phyloP scores from a whole-genome alignment of 2,329 filamentous ascomycete genomes.

The Ilyonectria destructans region DNA sequence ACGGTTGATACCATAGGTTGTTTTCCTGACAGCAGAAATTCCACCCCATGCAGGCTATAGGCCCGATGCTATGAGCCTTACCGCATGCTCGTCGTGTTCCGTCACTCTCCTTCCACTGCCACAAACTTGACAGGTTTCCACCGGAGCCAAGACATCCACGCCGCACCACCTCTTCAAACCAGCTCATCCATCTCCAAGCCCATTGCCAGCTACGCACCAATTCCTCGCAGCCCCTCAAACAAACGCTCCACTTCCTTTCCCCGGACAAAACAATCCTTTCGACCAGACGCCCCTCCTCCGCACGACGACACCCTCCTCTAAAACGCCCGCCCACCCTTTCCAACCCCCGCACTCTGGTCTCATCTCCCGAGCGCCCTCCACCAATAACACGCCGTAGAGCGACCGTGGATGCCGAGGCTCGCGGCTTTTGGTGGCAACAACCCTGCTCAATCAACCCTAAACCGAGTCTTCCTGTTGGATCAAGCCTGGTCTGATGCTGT shows the following conservation, averaged over 20 bases:
- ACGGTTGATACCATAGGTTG: neutral
- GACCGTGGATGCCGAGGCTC: slow-evolving; percentile 32
- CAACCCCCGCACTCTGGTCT: slow-evolving; percentile 29
- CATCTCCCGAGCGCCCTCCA: slow-evolving; percentile 29
- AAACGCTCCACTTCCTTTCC: neutral
- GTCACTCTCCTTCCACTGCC: neutral
- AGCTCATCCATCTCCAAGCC: neutral
- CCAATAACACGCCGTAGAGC: slow-evolving; percentile 30
- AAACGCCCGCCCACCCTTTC: slow-evolving; percentile 9
- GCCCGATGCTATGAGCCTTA: neutral
- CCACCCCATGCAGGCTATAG: neutral
- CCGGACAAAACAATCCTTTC: neutral
- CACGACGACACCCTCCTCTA: slow-evolving; percentile 24
- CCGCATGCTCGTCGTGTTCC: neutral
- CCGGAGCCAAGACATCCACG: neutral
- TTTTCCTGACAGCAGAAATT: neutral
- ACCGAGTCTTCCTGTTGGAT: neutral
- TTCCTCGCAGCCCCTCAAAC: neutral
- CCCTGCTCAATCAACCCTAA: neutral
- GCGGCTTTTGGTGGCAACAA: slow-evolving; percentile 14
- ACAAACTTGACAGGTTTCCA: neutral
- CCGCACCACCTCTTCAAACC: neutral
- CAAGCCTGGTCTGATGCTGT: slow-evolving; percentile 13
- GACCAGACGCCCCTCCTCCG: slow-evolving; percentile 5
- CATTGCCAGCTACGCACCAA: neutral